A percentile compares a stretch with the other conserved stretches of the same genome.
Evolutionary conservation across 2,329 filamentous ascomycete species (phyloP).

Genomic region (Hymenoscyphus albidus): DNA sequence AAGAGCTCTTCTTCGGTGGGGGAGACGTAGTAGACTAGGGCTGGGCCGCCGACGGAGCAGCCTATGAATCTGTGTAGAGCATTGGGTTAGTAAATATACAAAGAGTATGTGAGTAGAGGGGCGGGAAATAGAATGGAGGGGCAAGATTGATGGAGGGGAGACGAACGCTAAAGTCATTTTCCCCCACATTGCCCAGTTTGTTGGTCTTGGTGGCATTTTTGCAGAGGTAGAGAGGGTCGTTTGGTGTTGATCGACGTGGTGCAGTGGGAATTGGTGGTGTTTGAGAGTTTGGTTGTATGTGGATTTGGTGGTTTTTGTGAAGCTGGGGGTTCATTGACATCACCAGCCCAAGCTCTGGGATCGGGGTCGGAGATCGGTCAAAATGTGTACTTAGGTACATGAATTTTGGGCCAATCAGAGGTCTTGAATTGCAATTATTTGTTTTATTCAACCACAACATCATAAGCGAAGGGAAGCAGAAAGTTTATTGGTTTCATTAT

Average conservation of each 20-base stretch:
- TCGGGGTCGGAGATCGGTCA: background rate
- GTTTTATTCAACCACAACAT: too few relatives aligned
- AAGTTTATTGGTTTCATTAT: background rate
- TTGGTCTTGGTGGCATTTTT: constrained; percentile 44
- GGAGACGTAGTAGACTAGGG: constrained; percentile 72
- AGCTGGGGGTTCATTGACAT: background rate
- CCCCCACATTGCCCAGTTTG: constrained; percentile 55
- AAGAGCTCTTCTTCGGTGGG: constrained; percentile 92
- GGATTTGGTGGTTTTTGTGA: background rate
- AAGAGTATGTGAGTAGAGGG: background rate
- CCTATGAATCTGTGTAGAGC: constrained; percentile 56
- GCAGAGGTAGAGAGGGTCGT: background rate
- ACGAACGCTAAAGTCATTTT: constrained; percentile 72
- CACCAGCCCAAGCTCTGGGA: background rate
- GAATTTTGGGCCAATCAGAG: background rate
- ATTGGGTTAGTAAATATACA: background rate
- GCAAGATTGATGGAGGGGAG: constrained; percentile 15
- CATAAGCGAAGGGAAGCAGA: too few relatives aligned
- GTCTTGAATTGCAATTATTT: background rate
- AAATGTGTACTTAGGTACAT: background rate
- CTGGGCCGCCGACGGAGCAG: constrained; percentile 79
- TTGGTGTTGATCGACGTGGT: background rate
- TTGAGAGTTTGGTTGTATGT: background rate
- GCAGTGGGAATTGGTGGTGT: background rate
- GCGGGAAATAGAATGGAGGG: background rate